phyloP scores from a whole-genome alignment of 768 basidiomycete genomes.

The Strobilomyces dryophilus region DNA sequence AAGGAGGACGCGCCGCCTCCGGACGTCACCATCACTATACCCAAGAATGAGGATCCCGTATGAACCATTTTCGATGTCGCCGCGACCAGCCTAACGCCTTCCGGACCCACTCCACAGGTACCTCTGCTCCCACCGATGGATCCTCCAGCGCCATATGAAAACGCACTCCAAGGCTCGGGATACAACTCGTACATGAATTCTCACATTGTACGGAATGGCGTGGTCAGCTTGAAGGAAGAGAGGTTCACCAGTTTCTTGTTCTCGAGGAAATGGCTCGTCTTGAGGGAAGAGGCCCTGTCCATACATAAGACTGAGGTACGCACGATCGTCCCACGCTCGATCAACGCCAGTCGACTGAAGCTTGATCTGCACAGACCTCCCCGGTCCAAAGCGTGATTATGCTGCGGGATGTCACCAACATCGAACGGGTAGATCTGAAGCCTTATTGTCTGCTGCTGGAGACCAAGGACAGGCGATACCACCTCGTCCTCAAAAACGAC shows the following conservation, averaged over 20 bases:
- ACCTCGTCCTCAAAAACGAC: constrained; percentile 83
- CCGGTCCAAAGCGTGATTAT: constrained; percentile 57
- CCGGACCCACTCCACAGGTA: constrained; percentile 72
- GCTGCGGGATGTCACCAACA: constrained; percentile 75
- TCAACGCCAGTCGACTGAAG: constrained; percentile 2
- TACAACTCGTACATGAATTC: constrained; percentile 41
- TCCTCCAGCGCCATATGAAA: constrained; percentile 31
- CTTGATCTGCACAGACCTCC: constrained; percentile 37
- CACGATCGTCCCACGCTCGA: neutral
- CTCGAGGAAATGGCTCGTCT: constrained; percentile 84
- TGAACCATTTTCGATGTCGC: constrained; percentile 43
- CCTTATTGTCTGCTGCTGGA: constrained; percentile 91
- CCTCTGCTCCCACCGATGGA: constrained; percentile 50
- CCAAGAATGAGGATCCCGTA: constrained; percentile 39
- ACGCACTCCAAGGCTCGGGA: constrained; percentile 46
- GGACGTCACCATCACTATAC: constrained; percentile 49
- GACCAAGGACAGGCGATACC: constrained; percentile 78
- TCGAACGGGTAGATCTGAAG: constrained; percentile 91
- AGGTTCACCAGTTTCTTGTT: constrained; percentile 90
- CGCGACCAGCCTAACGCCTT: constrained; percentile 64
- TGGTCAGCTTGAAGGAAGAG: constrained; percentile 89
- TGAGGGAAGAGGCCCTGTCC: constrained; percentile 72
- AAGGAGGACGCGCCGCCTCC: constrained; percentile 42
- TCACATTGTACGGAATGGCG: constrained; percentile 63
- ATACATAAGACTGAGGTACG: constrained; percentile 90